phyloP scores from a whole-genome alignment of 179 eudicot genomes.

The Spinacia oleracea region DNA sequence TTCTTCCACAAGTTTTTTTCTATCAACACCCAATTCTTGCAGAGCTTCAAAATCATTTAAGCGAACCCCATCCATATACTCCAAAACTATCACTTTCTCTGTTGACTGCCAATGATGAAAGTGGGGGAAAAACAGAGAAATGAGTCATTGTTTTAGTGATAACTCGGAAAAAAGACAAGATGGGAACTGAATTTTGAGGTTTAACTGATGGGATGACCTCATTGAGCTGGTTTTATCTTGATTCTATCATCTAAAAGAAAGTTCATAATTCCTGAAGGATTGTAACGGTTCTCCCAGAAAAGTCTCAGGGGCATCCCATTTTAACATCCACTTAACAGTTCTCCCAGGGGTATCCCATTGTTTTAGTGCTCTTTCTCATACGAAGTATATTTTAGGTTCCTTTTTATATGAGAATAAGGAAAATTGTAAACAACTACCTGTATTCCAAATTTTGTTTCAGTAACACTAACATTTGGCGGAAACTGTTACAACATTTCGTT shows the following conservation, averaged over 20 bases:
- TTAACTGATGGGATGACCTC: not conserved
- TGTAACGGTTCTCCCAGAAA: not conserved
- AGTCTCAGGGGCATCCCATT: not conserved
- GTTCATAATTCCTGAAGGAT: not conserved
- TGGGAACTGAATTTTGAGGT: not conserved
- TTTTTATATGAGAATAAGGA: not conserved
- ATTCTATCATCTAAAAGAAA: not conserved
- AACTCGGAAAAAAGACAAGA: not conserved
- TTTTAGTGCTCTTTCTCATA: not conserved
- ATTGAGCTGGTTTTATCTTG: not conserved
- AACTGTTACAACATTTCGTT: too few species aligned
- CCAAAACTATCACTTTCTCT: slow-evolving; percentile 83
- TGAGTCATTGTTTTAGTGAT: not conserved
- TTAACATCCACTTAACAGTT: not conserved
- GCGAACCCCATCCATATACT: slow-evolving; percentile 96
- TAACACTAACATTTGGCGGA: too few species aligned
- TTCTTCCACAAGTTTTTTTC: slow-evolving; percentile 91
- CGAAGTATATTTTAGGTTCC: not conserved
- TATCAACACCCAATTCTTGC: slow-evolving; percentile 78
- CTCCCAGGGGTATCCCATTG: not conserved
- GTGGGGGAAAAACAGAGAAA: not conserved
- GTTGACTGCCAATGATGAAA: slow-evolving; percentile 63
- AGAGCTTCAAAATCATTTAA: slow-evolving; percentile 77
- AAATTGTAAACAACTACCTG: too few species aligned
- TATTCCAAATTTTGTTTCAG: too few species aligned